phyloP scores from a whole-genome alignment of 2,329 filamentous ascomycete genomes.

The Penicillium sp. region DNA sequence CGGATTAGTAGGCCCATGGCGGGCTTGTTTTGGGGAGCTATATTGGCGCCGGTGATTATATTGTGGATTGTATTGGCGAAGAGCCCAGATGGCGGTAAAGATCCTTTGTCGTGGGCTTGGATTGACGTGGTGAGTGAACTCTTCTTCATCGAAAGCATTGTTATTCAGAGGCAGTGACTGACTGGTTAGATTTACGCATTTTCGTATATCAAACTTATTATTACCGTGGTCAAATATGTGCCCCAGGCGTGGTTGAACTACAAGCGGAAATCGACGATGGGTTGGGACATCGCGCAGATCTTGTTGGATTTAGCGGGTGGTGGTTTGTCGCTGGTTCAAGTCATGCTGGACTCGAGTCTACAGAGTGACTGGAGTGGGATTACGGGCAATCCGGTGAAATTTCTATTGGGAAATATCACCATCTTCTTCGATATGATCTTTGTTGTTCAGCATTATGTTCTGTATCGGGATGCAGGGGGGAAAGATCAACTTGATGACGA shows the following conservation, averaged over 20 bases:
- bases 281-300: conserved; percentile 83
- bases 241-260: conserved; percentile 82
- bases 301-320: conserved; percentile 78
- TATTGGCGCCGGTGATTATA: conserved; percentile 43
- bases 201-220: conserved; percentile 80
- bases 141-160: neutral
- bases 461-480: conserved; percentile 53
- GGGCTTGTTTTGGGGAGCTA: conserved; percentile 63
- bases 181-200: conserved; percentile 56
- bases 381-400: conserved; percentile 86
- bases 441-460: conserved; percentile 77
- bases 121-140: conserved; percentile 53
- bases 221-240: conserved; percentile 88
- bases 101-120: conserved; percentile 54
- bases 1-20: conserved; percentile 57
- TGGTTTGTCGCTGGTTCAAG: conserved; percentile 71
- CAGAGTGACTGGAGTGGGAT: conserved; percentile 85
- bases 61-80: conserved; percentile 39
- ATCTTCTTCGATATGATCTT: conserved; percentile 84
- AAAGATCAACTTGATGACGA: conserved; percentile 16
- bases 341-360: conserved; percentile 76
- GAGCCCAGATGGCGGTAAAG: conserved; percentile 41
- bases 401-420: conserved; percentile 76
- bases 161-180: neutral
- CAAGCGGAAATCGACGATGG: conserved; percentile 73